Conservation (phyloP, 305 asterid genomes). For the Coffea humblotiana region DNA sequence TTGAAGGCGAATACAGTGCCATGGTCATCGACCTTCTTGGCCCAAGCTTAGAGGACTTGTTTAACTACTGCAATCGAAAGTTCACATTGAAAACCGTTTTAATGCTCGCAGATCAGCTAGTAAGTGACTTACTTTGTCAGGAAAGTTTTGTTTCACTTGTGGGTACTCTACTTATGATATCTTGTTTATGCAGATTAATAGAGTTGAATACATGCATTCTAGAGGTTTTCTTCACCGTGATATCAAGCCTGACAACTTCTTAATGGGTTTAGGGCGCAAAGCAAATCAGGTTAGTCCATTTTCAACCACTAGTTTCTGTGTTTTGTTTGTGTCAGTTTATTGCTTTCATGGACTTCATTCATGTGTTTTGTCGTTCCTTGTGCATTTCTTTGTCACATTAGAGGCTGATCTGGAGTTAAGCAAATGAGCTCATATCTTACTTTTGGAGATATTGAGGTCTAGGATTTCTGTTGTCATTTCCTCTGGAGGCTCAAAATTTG, state of each 20-base stretch:
- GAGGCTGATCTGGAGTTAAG: background rate
- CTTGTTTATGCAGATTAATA: conserved; percentile 59
- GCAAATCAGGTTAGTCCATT: conserved; percentile 73
- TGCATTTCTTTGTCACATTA: background rate
- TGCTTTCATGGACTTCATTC: background rate
- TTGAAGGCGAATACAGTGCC: conserved; percentile 79
- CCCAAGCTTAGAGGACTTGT: conserved; percentile 91
- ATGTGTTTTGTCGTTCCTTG: background rate
- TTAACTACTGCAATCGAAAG: conserved; percentile 88
- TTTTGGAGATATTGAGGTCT: background rate
- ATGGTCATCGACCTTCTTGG: conserved; percentile 91
- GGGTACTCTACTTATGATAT: conserved; percentile 10
- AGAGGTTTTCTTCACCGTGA: conserved; percentile 98
- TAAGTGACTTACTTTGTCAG: conserved; percentile 35
- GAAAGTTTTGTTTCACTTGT: conserved; percentile 5
- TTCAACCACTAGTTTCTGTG: background rate
- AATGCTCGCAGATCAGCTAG: conserved; percentile 90
- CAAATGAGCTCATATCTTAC: no score
- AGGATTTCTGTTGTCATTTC: background rate
- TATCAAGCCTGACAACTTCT: conserved; percentile 95
- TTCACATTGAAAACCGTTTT: conserved; percentile 82
- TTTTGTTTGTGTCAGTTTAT: background rate
- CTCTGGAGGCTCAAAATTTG: background rate
- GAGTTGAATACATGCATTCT: conserved; percentile 94
- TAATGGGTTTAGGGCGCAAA: conserved; percentile 97